These are phyloP conservation scores for Camellia lanceoleosa DNA, from an alignment of 148 eudicot genomes.

Conservation along the genomic window DNA sequence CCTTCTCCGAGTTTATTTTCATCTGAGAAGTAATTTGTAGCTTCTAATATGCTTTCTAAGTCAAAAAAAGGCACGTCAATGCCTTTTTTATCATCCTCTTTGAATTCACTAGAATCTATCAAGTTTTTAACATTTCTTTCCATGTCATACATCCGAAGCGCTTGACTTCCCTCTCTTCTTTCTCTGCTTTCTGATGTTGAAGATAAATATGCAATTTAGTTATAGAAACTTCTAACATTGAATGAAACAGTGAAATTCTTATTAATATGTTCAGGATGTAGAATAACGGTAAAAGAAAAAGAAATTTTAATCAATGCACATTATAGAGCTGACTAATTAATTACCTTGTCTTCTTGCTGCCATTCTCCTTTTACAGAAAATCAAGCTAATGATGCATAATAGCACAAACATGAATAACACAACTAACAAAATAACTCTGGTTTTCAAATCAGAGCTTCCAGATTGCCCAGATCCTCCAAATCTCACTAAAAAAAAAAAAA, in stretches of 20 bases:
- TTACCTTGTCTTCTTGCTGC: background rate
- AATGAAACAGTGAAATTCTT: too few relatives aligned
- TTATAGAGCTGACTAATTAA: background rate
- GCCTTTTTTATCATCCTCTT: constrained; percentile 15
- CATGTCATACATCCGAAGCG: background rate
- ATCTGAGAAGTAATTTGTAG: constrained; percentile 14
- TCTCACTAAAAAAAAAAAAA: background rate
- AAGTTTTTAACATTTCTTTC: background rate
- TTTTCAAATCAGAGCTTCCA: background rate
- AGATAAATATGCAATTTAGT: background rate
- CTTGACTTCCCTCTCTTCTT: background rate
- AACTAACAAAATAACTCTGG: too few relatives aligned
- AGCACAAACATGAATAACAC: background rate
- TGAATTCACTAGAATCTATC: background rate
- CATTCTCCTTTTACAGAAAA: background rate
- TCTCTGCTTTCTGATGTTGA: background rate
- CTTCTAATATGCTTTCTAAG: constrained; percentile 16
- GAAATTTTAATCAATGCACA: background rate
- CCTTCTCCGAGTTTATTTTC: constrained; percentile 22
- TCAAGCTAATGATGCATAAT: background rate
- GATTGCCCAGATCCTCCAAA: background rate
- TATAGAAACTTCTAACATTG: too few relatives aligned
- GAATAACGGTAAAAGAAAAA: too few relatives aligned
- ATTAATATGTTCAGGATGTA: too few relatives aligned
- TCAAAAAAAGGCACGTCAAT: constrained; percentile 19